phyloP scores from a whole-genome alignment of 2,329 filamentous ascomycete genomes.

The Stenocarpella maydis region DNA sequence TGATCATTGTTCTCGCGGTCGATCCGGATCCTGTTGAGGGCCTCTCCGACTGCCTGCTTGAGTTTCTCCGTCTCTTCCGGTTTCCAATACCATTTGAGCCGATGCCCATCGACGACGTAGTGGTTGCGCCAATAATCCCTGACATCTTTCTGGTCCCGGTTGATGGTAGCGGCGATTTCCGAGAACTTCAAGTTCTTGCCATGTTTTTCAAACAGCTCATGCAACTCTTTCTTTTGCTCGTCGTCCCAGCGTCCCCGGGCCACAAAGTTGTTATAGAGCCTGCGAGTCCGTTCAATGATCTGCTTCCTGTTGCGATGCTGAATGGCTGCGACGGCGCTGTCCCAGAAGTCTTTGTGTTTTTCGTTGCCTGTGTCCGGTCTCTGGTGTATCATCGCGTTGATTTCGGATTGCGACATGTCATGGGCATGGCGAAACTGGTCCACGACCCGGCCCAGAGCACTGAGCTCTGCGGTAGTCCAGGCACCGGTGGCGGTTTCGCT shows the following conservation, averaged over 20 bases:
- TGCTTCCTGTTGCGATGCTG: constrained; percentile 61
- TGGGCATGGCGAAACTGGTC: constrained; percentile 54
- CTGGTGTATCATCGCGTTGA: constrained; percentile 50
- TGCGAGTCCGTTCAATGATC: constrained; percentile 64
- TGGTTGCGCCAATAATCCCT: constrained; percentile 77
- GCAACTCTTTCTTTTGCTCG: constrained; percentile 66
- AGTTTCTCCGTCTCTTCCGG: constrained; percentile 66
- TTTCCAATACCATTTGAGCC: constrained; percentile 65
- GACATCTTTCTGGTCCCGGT: constrained; percentile 70
- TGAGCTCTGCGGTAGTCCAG: constrained; percentile 55
- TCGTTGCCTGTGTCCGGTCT: constrained; percentile 37
- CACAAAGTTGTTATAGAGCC: constrained; percentile 71
- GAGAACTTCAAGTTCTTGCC: constrained; percentile 72
- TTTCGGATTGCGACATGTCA: constrained; percentile 51
- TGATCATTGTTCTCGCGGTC: constrained; percentile 44
- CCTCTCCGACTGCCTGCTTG: constrained; percentile 59
- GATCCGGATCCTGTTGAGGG: constrained; percentile 57
- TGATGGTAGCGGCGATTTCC: constrained; percentile 67
- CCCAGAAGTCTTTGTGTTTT: constrained; percentile 57
- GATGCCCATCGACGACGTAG: constrained; percentile 63
- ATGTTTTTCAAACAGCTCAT: constrained; percentile 53
- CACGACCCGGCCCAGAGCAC: constrained; percentile 51
- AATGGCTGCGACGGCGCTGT: constrained; percentile 54
- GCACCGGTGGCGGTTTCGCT: constrained; percentile 43
- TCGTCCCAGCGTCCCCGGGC: constrained; percentile 66